Conservation (phyloP, 371 early-diverging fungal genomes). For the Mortierella sp. region DNA sequence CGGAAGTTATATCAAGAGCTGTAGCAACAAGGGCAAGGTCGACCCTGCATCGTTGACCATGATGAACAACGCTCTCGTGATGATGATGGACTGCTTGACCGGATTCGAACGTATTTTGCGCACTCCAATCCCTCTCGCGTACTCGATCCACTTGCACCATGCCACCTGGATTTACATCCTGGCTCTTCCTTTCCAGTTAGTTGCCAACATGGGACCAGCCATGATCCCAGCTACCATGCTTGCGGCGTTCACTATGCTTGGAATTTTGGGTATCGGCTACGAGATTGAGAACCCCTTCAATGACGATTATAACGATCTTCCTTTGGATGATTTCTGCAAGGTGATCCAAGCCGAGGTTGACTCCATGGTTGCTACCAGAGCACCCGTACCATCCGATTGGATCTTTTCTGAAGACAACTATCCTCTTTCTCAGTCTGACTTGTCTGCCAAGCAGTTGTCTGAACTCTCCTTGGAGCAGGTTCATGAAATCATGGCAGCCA, state of each 20-base stretch:
- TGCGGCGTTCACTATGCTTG: constrained; percentile 78
- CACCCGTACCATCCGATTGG: constrained; percentile 52
- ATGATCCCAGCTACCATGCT: constrained; percentile 65
- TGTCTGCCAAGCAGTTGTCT: constrained; percentile 41
- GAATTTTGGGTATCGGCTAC: constrained; percentile 77
- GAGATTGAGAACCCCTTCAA: constrained; percentile 87
- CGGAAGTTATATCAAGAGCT: constrained; percentile 57
- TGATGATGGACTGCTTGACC: constrained; percentile 61
- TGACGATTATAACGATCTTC: constrained; percentile 74
- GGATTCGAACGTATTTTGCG: constrained; percentile 82
- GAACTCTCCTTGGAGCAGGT: constrained; percentile 34
- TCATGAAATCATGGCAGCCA: constrained; percentile 30
- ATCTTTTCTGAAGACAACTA: constrained; percentile 44
- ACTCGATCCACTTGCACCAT: constrained; percentile 83
- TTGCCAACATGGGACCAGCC: constrained; percentile 40
- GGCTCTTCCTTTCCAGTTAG: constrained; percentile 77
- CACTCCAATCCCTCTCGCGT: constrained; percentile 88
- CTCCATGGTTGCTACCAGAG: constrained; percentile 39
- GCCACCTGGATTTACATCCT: constrained; percentile 77
- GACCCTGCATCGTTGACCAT: constrained; percentile 52
- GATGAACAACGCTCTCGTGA: constrained; percentile 54
- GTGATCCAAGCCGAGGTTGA: constrained; percentile 56
- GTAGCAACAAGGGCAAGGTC: constrained; percentile 34
- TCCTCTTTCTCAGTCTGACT: constrained; percentile 25
- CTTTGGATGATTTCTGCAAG: constrained; percentile 59